Conservation (phyloP, 2,329 filamentous ascomycete species). For the Curvularia eragrostidis region DNA sequence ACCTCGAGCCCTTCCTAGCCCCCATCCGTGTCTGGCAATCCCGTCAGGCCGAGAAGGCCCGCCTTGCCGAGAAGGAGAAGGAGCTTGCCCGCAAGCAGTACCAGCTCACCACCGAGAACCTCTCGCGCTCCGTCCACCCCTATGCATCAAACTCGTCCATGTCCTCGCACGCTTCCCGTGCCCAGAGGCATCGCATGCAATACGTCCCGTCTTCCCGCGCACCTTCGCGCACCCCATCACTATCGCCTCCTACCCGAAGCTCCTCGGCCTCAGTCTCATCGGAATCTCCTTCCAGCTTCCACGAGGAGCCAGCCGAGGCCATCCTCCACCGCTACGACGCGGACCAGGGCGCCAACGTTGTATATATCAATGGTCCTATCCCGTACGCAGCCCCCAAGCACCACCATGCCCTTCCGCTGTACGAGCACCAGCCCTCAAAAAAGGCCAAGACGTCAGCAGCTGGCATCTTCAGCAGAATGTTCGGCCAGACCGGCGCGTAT, state of each 20-base stretch:
- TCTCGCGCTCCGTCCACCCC: slow-evolving; percentile 40
- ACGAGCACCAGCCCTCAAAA: slow-evolving; percentile 50
- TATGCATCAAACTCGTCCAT: slow-evolving; percentile 48
- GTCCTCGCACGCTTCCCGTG: slow-evolving; percentile 42
- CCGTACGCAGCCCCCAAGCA: slow-evolving; percentile 37
- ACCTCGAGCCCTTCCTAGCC: slow-evolving; percentile 86
- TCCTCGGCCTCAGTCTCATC: slow-evolving; percentile 45
- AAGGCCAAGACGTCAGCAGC: slow-evolving; percentile 48
- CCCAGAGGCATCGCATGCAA: slow-evolving; percentile 34
- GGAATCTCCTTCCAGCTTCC: slow-evolving; percentile 45
- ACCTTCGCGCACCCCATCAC: slow-evolving; percentile 57
- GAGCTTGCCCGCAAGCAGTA: slow-evolving; percentile 49
- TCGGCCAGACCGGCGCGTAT: slow-evolving; percentile 38
- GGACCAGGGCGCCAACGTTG: slow-evolving; percentile 52
- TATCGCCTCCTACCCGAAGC: slow-evolving; percentile 56
- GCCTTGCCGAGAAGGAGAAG: slow-evolving; percentile 54
- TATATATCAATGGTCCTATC: slow-evolving; percentile 51
- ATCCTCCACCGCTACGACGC: slow-evolving; percentile 52
- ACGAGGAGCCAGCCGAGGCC: slow-evolving; percentile 42
- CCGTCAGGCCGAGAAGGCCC: slow-evolving; percentile 62
- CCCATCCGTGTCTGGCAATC: slow-evolving; percentile 73
- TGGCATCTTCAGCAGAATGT: slow-evolving; percentile 51
- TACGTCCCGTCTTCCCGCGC: slow-evolving; percentile 44
- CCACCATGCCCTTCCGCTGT: slow-evolving; percentile 47
- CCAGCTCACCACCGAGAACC: slow-evolving; percentile 51